phyloP scores from a whole-genome alignment of 345 rosid species.

The Lepidium sativum region DNA sequence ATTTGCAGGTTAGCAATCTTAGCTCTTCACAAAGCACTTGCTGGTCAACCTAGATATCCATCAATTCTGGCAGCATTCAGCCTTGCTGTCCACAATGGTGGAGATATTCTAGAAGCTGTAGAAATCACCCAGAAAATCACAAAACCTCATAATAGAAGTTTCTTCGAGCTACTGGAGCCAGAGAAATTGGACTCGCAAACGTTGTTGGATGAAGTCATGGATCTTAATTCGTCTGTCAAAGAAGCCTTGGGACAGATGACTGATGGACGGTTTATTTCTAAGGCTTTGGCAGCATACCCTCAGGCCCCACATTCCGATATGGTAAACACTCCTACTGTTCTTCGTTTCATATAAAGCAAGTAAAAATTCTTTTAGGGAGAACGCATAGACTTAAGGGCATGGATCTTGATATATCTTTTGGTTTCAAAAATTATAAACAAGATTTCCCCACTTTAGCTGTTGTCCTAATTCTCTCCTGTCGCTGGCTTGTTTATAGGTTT shows the following conservation, averaged over 20 bases:
- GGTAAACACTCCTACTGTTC: conserved; percentile 22
- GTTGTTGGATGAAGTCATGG: conserved; percentile 42
- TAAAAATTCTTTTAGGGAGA: not conserved
- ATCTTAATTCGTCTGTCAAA: conserved; percentile 47
- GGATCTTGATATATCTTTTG: not conserved
- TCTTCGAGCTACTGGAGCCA: conserved; percentile 44
- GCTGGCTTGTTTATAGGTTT: conserved; percentile 42
- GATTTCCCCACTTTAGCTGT: not conserved
- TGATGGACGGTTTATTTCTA: conserved; percentile 45
- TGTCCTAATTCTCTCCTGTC: not conserved
- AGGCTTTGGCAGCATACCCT: conserved; percentile 43
- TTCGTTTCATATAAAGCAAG: not conserved
- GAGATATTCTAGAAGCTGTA: conserved; percentile 57
- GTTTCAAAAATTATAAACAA: not conserved
- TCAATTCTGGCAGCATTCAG: conserved; percentile 59
- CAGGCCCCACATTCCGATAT: conserved; percentile 66
- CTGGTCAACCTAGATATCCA: conserved; percentile 61
- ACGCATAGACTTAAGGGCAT: not conserved
- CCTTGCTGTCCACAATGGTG: conserved; percentile 69
- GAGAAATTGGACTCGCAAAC: conserved; percentile 23
- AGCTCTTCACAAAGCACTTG: conserved; percentile 70
- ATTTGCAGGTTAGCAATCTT: conserved; percentile 56
- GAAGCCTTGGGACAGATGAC: conserved; percentile 42
- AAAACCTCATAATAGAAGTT: conserved; percentile 33
- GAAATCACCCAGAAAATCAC: conserved; percentile 45